Evolutionary conservation across 345 rosid genomes (phyloP), one percentile per base, ranked within the genome.

Genomic region (Salix brachista): DNA sequence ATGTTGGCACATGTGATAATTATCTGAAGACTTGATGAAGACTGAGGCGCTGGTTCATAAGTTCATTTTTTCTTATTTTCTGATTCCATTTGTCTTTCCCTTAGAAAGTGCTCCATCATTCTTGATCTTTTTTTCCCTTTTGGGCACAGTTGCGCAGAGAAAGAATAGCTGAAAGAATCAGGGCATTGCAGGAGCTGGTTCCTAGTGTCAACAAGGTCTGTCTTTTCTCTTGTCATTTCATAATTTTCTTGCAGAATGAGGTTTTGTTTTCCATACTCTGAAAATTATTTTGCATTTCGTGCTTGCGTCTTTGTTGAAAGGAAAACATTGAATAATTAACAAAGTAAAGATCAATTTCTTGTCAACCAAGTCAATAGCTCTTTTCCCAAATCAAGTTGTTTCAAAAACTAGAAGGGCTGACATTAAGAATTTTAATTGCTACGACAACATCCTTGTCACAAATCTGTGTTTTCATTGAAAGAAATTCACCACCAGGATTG

Each of bases 101-200:
- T 30, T 58, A 52, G 58, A 18, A 42, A 62, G n/a, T 72, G 34
- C 30, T 62, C 19, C 70, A 60, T 71, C 30, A 11, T 23, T 30
- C n/a, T 71, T 71, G 9, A 64, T 21, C 64, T 10, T 72, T 71
- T 44, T 78, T 58, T 62, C 75, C 21, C 74, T 78, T 80, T 74
- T 69, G 71, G 83, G 16, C 73, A 73, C 94, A 94, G 98, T 85
- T 94, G 89, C 95, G 98, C 74, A 84, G 99, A 72, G 99, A 96
- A 84, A 89, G 95, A 83, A 96, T 96, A 80, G 99, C 99, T 2
- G 99, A 96, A 85, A 85, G 99, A 83, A 96, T 96, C 78, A 89
- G 99, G 85, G 98, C 94, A 36, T 58, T 96, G 88, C 99, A 96
- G 80, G 99, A 94, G 77, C 90, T 96, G 80, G 99, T 96, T 80